Conservation (phyloP, 805 yeast species). For the Saccharomyces mikatae region DNA sequence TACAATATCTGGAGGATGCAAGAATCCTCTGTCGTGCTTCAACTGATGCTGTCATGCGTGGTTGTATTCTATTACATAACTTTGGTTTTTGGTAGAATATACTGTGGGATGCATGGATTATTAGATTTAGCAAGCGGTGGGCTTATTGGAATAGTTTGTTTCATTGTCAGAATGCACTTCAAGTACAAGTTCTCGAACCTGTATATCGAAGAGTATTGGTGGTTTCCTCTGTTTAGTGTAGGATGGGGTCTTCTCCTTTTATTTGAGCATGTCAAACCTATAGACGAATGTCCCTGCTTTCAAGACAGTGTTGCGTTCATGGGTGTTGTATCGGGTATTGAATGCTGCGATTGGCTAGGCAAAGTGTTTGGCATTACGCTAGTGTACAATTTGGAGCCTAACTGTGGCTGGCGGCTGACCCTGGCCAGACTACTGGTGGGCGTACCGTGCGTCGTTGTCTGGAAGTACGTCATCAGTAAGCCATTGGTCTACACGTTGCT, state of each 20-base stretch:
- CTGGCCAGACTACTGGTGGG: slow-evolving; percentile 52
- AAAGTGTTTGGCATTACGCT: slow-evolving; percentile 17
- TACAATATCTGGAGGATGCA: slow-evolving; percentile 12
- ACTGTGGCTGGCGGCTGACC: slow-evolving; percentile 36
- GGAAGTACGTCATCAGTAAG: slow-evolving; percentile 66
- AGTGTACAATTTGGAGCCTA: slow-evolving; percentile 13
- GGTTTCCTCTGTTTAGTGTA: slow-evolving; percentile 33
- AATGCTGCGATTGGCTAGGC: slow-evolving; percentile 48
- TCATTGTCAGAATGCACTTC: slow-evolving; percentile 39
- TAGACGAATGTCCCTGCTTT: slow-evolving; percentile 92
- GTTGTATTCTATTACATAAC: slow-evolving; percentile 44
- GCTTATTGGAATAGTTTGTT: slow-evolving; percentile 49
- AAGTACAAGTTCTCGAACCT: slow-evolving; percentile 36
- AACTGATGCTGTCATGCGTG: slow-evolving; percentile 20
- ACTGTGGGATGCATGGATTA: slow-evolving; percentile 97
- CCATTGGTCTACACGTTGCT: slow-evolving; percentile 51
- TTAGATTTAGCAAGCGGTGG: slow-evolving; percentile 66
- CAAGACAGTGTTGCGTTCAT: slow-evolving; percentile 91
- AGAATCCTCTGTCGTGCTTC: slow-evolving; percentile 1
- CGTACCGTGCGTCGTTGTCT: slow-evolving; percentile 47
- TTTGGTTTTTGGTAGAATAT: slow-evolving; percentile 70
- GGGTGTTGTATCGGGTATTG: slow-evolving; percentile 78
- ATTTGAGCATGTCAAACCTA: slow-evolving; percentile 71
- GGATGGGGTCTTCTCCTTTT: slow-evolving; percentile 42
- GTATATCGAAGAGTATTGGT: slow-evolving; percentile 15